These are phyloP conservation scores for Exobasidium rhododendri DNA, from an alignment of 1,284 basidiomycete genomes.

Conservation along the genomic window DNA sequence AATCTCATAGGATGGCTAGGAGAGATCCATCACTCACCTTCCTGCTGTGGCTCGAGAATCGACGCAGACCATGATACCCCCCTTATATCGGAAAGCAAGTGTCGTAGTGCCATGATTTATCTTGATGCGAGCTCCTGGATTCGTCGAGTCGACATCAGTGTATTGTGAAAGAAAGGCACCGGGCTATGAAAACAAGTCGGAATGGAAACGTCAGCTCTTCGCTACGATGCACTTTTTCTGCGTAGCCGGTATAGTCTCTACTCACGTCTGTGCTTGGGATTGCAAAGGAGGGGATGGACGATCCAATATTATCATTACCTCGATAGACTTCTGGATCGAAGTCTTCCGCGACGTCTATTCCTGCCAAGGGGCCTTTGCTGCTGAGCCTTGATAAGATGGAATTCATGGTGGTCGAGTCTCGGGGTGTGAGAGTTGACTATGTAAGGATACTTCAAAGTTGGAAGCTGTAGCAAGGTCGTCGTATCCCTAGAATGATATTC, in stretches of 20 bases:
- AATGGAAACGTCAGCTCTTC: no score
- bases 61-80: slow-evolving; percentile 95
- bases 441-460: no score
- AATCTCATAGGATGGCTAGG: slow-evolving; percentile 1
- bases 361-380: slow-evolving; percentile 8
- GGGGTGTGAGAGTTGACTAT: no score
- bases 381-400: slow-evolving; percentile 37
- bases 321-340: neutral
- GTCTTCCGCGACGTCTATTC: slow-evolving; percentile 17
- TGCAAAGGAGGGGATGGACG: slow-evolving; percentile 31
- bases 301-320: slow-evolving; percentile 13
- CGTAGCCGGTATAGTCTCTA: slow-evolving; percentile 4
- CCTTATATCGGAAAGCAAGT: slow-evolving; percentile 91
- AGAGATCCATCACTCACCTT: slow-evolving; percentile 16
- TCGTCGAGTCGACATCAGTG: slow-evolving; percentile 54
- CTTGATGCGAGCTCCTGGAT: slow-evolving; percentile 67
- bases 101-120: slow-evolving; percentile 99
- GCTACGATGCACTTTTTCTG: neutral
- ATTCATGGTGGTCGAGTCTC: slow-evolving; percentile 38
- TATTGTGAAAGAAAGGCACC: slow-evolving; percentile 49
- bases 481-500: no score
- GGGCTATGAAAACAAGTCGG: slow-evolving; percentile 22
- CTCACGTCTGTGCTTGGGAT: slow-evolving; percentile 36
- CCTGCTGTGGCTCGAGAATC: slow-evolving; percentile 97
- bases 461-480: no score